These are phyloP conservation scores for Orbilia quercus DNA, from an alignment of 2,329 filamentous ascomycete genomes.

Conservation along the genomic window DNA sequence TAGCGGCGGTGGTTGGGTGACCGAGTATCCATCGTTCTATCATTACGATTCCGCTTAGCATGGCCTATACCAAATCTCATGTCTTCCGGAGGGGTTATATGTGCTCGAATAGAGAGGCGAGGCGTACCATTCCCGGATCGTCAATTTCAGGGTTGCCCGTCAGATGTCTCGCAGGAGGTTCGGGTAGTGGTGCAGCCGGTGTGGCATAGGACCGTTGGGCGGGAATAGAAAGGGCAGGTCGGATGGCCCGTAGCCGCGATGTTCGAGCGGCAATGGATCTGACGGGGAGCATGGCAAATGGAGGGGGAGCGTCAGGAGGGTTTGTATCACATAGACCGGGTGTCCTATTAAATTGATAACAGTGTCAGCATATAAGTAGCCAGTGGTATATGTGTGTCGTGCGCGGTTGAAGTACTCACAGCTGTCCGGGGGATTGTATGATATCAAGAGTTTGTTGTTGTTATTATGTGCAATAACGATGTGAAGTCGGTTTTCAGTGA, in stretches of 20 bases:
- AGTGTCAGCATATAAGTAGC: too few relatives aligned
- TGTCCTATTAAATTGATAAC: too few relatives aligned
- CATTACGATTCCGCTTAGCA: background rate
- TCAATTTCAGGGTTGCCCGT: constrained; percentile 47
- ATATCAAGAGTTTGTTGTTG: too few relatives aligned
- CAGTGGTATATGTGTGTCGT: too few relatives aligned
- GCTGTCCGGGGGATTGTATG: too few relatives aligned
- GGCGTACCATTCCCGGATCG: constrained; percentile 51
- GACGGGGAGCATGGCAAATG: constrained; percentile 33
- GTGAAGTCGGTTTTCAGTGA: background rate
- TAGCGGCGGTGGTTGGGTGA: constrained; percentile 77
- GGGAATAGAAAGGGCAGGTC: constrained; percentile 34
- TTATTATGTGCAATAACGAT: too few relatives aligned
- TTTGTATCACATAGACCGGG: too few relatives aligned
- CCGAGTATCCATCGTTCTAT: constrained; percentile 80
- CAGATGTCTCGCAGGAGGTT: constrained; percentile 12
- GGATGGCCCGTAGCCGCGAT: constrained; percentile 30
- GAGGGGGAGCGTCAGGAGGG: background rate
- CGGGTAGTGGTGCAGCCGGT: constrained; percentile 6
- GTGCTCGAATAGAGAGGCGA: background rate
- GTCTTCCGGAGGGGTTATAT: background rate
- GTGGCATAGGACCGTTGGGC: constrained; percentile 38
- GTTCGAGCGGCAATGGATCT: constrained; percentile 41
- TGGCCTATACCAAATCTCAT: background rate
- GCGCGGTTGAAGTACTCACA: too few relatives aligned